Base-by-base conservation (phyloP, 1,139 yeast species). In the Geotrichum aggregatum region DNA sequence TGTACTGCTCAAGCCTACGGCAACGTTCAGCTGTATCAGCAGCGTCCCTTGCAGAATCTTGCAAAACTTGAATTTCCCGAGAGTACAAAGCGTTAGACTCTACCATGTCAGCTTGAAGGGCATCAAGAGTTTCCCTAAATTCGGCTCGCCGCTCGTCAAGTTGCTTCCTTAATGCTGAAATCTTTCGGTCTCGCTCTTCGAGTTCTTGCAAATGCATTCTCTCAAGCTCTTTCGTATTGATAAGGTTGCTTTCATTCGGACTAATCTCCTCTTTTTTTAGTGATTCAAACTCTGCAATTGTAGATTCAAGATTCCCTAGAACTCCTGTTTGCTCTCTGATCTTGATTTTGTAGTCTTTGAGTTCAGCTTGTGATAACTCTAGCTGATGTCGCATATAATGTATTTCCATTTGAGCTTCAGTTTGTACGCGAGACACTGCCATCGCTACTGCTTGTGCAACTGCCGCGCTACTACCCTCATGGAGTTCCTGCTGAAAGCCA, bases 61-160 rank as follows among this genome's bases (percentile, higher is more conserved):
- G 61, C 24, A 66, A 55, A 16, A 53, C 51, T 36, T 57, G 54
- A 44, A 68, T 59, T 47, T 64, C 66, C 5, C 59, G 49, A 30
- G 62, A 64, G 49, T 63, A 64, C 38, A 57, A 56, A 6, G 57
- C 58, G 16, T 58, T 56, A n/a, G 67, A 59, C 31, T 63, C 67
- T 34, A 58, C 61, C 58, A 65, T 58, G 24, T 67, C 69, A 11
- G 52, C 54, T 47, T 66, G 66, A 14, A 66, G 57, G n/a, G 62
- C 58, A 46, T 65, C 68, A 28, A 65, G 61, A 13, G 66, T 61
- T 22, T 52, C 56, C 38, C 71, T 56, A 55, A 68, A 68, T 54
- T 70, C 72, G 22, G 54, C 58, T 19, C 73, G 60, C 53, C 67
- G 64, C 18, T 56, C 60, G 34, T 66, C 71, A 35, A 65, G 61